phyloP scores from a whole-genome alignment of 345 rosid genomes.

The Gossypium sturtianum region DNA sequence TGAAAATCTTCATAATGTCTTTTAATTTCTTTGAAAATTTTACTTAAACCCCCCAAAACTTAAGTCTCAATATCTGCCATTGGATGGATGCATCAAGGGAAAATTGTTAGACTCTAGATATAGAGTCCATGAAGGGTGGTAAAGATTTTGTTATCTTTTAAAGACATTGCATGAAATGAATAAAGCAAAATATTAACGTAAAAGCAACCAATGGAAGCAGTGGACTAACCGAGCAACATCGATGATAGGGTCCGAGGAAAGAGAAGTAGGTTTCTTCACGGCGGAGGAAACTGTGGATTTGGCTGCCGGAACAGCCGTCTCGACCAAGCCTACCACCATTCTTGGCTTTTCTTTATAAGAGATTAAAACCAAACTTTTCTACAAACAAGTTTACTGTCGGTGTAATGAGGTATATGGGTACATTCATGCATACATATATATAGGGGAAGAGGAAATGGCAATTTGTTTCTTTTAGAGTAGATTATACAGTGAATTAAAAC shows the following conservation, averaged over 20 bases:
- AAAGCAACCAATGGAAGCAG: not conserved
- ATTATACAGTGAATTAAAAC: not conserved
- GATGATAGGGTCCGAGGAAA: not conserved
- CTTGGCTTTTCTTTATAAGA: not conserved
- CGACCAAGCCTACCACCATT: not conserved
- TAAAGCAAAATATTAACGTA: not conserved
- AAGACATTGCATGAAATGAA: too few species aligned
- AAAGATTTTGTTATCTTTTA: too few species aligned
- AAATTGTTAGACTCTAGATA: too few species aligned
- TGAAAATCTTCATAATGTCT: too few species aligned
- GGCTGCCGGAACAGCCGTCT: not conserved
- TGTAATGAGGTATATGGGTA: not conserved
- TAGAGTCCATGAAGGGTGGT: too few species aligned
- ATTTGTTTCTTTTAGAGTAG: too few species aligned
- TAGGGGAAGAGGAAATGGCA: not conserved
- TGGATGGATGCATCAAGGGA: too few species aligned
- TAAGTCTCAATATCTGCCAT: too few species aligned
- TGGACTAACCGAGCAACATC: constrained; percentile 7
- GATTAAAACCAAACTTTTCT: not conserved
- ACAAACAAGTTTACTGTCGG: not conserved
- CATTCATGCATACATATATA: not conserved
- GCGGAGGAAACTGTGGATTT: not conserved
- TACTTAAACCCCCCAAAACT: too few species aligned
- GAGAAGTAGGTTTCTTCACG: not conserved
- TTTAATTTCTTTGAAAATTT: too few species aligned